phyloP scores from a whole-genome alignment of 805 yeast species.

The Saccharomyces cerevisiae region DNA sequence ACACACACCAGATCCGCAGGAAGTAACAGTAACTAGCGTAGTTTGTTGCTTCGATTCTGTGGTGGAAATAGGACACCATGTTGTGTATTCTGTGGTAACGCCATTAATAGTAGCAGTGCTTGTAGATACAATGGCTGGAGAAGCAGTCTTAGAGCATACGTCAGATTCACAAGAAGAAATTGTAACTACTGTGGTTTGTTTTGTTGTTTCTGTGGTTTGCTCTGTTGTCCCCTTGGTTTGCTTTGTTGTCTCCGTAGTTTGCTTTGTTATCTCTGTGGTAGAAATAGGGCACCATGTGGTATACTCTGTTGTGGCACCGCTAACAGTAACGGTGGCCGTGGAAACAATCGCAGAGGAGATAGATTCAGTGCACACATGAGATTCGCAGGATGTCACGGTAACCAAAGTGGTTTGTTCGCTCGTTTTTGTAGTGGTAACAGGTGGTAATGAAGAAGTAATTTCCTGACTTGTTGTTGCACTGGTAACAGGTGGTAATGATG shows the following conservation, averaged over 20 bases:
- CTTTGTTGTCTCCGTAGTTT: too few species aligned
- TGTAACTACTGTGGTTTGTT: constrained; percentile 21
- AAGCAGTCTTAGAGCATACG: constrained; percentile 11
- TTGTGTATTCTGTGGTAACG: constrained; percentile 23
- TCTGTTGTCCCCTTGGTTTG: too few species aligned
- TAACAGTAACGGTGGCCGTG: constrained; percentile 26
- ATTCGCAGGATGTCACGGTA: constrained; percentile 27
- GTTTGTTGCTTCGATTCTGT: constrained; percentile 6
- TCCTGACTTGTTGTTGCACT: constrained; percentile 14
- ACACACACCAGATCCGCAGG: constrained; percentile 26
- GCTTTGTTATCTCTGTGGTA: constrained; percentile 5
- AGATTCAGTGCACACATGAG: constrained; percentile 21
- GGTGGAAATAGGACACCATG: constrained; percentile 19
- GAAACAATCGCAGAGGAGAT: constrained; percentile 25
- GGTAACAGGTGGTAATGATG: constrained; percentile 1
- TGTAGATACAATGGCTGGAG: constrained; percentile 14
- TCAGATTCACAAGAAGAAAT: constrained; percentile 20
- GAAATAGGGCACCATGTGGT: constrained; percentile 26
- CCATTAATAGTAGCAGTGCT: constrained; percentile 19
- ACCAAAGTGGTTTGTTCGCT: constrained; percentile 24
- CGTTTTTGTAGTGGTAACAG: too few species aligned
- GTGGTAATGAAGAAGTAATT: too few species aligned
- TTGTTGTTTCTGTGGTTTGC: background rate
- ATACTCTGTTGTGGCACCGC: constrained; percentile 29
- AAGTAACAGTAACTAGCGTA: constrained; percentile 28